Evolutionary conservation across 495 filamentous ascomycete species (phyloP).

Genomic region (Corynascus novoguineensis): DNA sequence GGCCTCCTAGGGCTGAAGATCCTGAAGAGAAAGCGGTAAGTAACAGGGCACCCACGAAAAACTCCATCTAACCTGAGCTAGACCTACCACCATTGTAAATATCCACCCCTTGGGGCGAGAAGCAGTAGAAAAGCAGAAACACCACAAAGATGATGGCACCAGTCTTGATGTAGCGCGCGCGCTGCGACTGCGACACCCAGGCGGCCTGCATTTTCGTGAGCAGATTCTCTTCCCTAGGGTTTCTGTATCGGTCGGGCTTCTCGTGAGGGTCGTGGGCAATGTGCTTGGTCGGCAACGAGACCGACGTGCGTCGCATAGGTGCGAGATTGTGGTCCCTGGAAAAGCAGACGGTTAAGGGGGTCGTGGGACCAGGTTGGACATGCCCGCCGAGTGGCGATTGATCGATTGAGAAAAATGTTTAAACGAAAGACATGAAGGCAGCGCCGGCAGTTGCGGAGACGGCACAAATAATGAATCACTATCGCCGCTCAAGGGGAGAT

Average conservation of each 20-base stretch:
- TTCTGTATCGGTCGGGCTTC: slow-evolving; percentile 50
- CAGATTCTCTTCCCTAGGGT: slow-evolving; percentile 37
- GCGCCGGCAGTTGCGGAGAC: background rate
- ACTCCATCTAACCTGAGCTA: background rate
- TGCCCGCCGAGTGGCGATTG: slow-evolving; percentile 8
- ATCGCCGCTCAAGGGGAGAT: background rate
- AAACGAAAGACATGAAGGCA: slow-evolving; percentile 21
- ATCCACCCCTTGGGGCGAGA: slow-evolving; percentile 55
- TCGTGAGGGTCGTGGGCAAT: slow-evolving; percentile 53
- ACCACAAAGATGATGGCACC: slow-evolving; percentile 70
- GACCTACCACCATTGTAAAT: slow-evolving; percentile 40
- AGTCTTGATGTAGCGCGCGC: slow-evolving; percentile 75
- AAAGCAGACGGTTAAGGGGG: background rate
- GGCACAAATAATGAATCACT: background rate
- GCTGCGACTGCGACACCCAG: slow-evolving; percentile 66
- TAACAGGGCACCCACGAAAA: background rate
- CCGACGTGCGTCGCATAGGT: slow-evolving; percentile 54
- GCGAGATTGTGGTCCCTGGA: background rate
- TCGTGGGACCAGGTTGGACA: slow-evolving; percentile 3
- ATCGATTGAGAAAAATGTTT: slow-evolving; percentile 7
- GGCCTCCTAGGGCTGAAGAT: slow-evolving; percentile 3
- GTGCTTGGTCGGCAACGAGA: slow-evolving; percentile 54
- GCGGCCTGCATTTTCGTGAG: slow-evolving; percentile 47
- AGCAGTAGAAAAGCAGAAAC: slow-evolving; percentile 67
- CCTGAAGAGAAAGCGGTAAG: background rate